phyloP scores from a whole-genome alignment of 768 basidiomycete species.

The Chiua virens region DNA sequence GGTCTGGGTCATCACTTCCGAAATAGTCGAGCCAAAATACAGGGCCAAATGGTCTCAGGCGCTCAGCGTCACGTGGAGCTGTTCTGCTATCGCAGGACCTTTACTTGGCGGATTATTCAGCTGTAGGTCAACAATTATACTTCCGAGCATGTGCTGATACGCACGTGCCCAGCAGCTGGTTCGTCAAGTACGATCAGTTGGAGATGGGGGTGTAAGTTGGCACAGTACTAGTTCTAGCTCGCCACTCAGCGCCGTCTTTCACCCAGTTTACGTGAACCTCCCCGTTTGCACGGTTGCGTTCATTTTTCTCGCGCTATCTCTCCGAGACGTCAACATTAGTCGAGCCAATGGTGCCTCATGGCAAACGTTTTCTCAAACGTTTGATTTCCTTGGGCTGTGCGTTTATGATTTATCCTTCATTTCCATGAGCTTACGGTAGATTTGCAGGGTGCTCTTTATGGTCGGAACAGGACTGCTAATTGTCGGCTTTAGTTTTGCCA shows the following conservation, averaged over 20 bases:
- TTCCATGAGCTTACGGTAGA: conserved; percentile 20
- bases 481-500: conserved; percentile 78
- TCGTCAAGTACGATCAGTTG: conserved; percentile 47
- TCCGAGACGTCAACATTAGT: conserved; percentile 54
- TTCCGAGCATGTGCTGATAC: conserved; percentile 16
- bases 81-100: conserved; percentile 82
- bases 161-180: conserved; percentile 28
- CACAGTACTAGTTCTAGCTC: conserved; percentile 5
- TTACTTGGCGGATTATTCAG: conserved; percentile 83
- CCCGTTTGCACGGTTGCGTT: conserved; percentile 67
- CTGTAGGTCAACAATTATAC: conserved; percentile 42
- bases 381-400: conserved; percentile 81
- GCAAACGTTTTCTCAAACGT: conserved; percentile 50
- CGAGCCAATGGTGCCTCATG: conserved; percentile 53
- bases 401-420: conserved; percentile 30
- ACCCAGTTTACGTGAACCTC: conserved; percentile 77
- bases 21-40: conserved; percentile 69
- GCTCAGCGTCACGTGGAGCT: conserved; percentile 82
- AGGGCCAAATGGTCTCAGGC: conserved; percentile 86
- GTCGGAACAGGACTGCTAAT: conserved; percentile 70
- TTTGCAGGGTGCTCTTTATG: conserved; percentile 68
- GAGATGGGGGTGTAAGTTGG: conserved; percentile 82
- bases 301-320: conserved; percentile 55
- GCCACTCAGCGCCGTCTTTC: conserved; percentile 14
- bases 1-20: conserved; percentile 85